Percentiles rank a stretch among this genome's conserved stretches.
These are phyloP conservation scores for Starmerella apicola DNA, from an alignment of 805 yeast species.

Conservation along the genomic window DNA sequence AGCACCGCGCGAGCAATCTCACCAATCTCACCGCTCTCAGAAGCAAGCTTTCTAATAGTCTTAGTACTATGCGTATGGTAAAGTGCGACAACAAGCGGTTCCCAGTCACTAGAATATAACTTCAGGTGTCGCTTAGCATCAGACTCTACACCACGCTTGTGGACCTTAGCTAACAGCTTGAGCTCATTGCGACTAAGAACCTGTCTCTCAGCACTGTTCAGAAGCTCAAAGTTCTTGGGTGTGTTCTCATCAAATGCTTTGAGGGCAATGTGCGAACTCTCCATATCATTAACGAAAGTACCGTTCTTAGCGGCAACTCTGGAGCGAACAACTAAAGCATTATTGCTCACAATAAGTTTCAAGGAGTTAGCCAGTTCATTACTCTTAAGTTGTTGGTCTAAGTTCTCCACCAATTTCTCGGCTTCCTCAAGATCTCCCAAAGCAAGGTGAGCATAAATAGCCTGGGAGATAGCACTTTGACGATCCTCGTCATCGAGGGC, in stretches of 20 bases:
- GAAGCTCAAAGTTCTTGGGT: not conserved
- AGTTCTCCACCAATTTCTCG: conserved; percentile 20
- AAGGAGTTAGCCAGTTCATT: conserved; percentile 14
- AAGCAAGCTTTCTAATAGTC: conserved; percentile 4
- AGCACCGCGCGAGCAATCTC: conserved; percentile 1
- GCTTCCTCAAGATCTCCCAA: conserved; percentile 30
- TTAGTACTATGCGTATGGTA: conserved; percentile 1
- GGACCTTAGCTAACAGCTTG: conserved; percentile 31
- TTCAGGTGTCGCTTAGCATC: conserved; percentile 16
- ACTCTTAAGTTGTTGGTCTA: conserved; percentile 18
- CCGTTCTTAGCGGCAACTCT: no score
- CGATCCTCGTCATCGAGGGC: conserved; percentile 37
- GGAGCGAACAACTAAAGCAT: conserved; percentile 22
- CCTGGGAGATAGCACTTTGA: conserved; percentile 41
- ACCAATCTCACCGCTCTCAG: not conserved
- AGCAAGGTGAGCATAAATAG: conserved; percentile 40
- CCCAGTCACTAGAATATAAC: conserved; percentile 16
- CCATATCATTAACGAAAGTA: conserved; percentile 7
- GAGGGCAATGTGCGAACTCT: conserved; percentile 14
- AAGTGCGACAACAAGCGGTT: conserved; percentile 13
- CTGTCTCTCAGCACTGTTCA: conserved; percentile 25
- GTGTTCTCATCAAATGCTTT: conserved; percentile 10
- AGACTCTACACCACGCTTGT: conserved; percentile 19
- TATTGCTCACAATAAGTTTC: conserved; percentile 35
- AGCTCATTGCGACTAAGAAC: conserved; percentile 33